Percentiles rank a stretch among this genome's conserved stretches.
Conservation (phyloP, 2,329 filamentous ascomycete genomes). For the Claviceps spartinae region DNA sequence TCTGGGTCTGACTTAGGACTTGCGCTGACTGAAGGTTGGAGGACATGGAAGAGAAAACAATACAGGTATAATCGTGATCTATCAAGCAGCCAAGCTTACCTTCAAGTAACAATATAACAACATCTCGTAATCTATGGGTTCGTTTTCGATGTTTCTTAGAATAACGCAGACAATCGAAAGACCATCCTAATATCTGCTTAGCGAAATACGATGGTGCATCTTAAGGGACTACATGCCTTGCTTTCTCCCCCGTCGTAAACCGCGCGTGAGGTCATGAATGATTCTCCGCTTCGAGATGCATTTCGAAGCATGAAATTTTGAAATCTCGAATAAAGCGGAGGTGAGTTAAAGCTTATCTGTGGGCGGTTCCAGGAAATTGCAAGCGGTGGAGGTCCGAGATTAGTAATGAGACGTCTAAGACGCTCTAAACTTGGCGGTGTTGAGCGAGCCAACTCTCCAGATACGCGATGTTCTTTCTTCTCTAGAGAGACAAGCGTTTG, state of each 20-base stretch:
- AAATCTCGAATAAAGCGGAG: constrained; percentile 52
- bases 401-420: constrained; percentile 47
- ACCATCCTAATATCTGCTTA: constrained; percentile 38
- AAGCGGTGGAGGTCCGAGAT: constrained; percentile 52
- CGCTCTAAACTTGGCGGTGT: constrained; percentile 46
- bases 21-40: neutral
- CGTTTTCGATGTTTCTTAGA: constrained; percentile 51
- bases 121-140: constrained; percentile 51
- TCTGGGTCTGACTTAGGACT: constrained; percentile 24
- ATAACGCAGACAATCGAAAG: constrained; percentile 57
- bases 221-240: constrained; percentile 30
- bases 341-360: constrained; percentile 48
- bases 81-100: constrained; percentile 21
- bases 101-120: constrained; percentile 56
- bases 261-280: constrained; percentile 48
- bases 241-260: constrained; percentile 60
- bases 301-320: constrained; percentile 62
- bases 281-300: constrained; percentile 51
- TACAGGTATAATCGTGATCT: neutral
- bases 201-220: neutral
- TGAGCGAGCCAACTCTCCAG: constrained; percentile 36
- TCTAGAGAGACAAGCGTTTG: constrained; percentile 50
- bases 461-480: constrained; percentile 40
- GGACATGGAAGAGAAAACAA: neutral
- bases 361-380: constrained; percentile 58